Base-by-base conservation (phyloP, 2,329 filamentous ascomycete species). In the Ophiostoma perfectum region DNA sequence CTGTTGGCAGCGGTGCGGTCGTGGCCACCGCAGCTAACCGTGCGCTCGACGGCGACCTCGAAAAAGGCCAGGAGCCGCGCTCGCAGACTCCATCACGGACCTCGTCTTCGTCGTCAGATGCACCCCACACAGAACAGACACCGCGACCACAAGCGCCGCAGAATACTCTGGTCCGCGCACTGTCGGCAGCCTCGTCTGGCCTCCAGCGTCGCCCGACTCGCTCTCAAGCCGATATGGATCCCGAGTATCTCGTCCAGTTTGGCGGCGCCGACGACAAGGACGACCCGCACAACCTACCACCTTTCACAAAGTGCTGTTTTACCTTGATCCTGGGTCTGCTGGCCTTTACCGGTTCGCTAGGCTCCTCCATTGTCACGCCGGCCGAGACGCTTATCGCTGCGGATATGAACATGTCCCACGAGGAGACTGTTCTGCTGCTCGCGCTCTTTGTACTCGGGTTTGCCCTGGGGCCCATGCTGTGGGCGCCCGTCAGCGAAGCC, bases 281-380 rank as follows among this genome's bases (percentile, higher is more conserved):
- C 7, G 83, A 85, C 69, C 83, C 84, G 0, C 77, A 78, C 65
- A 83, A 83, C 70, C 85, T 79, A 77, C 74, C 75, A 0, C 72
- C 74, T 5, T 60, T 65, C 3, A 80, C 81, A 70, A 84, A 83
- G 73, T 77, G 75, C 63, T 82, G 78, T 76, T 75, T 84, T 66
- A 84, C 82, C 0, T 76, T 83, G 18, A 78, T 82, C 66, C 73
- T 85, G 45, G 79, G 81, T 38, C 77, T 84, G 76, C 75, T 85
- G 16, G 82, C 83, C 1, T 73, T 84, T n/a, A 75, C 78, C 8
- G 81, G 81, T 16, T 81, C 79, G 70, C 73, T 84, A 64, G 83
- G 81, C 4, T 82, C 81, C 5, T 82, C 80, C 18, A 83, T 86
- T 68, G 81, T 82, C 52, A 76, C 82, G 2, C 80, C 83, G 0